Percentiles rank a stretch among this genome's conserved stretches.
These are phyloP conservation scores for Stagonosporopsis cucurbitacearum DNA, from an alignment of 2,329 filamentous ascomycete genomes.

Conservation along the genomic window DNA sequence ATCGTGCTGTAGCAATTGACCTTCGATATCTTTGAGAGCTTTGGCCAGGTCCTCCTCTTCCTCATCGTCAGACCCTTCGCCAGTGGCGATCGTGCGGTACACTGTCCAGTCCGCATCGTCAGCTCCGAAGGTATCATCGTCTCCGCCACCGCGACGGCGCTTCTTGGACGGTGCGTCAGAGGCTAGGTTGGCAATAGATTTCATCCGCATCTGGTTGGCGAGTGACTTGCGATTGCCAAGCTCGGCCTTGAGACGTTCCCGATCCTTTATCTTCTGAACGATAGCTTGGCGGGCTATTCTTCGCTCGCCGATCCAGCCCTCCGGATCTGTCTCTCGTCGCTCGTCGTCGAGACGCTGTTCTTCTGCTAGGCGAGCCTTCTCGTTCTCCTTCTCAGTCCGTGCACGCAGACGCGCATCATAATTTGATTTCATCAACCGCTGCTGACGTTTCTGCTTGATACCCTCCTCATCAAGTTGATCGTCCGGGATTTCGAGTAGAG, in stretches of 20 bases:
- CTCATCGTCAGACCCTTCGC: constrained; percentile 81
- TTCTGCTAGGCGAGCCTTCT: constrained; percentile 83
- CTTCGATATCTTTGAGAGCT: constrained; percentile 77
- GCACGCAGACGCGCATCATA: constrained; percentile 92
- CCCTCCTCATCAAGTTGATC: constrained; percentile 91
- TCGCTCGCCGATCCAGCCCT: constrained; percentile 85
- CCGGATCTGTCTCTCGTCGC: constrained; percentile 80
- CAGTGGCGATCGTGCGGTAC: constrained; percentile 89
- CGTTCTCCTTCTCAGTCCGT: constrained; percentile 93
- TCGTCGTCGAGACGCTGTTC: constrained; percentile 85
- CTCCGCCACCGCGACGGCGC: constrained; percentile 80
- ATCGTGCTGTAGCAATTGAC: constrained; percentile 85
- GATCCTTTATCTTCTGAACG: constrained; percentile 86
- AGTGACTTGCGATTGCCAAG: constrained; percentile 96
- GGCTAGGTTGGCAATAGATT: constrained; percentile 93
- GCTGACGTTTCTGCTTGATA: constrained; percentile 90
- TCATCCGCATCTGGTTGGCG: constrained; percentile 97
- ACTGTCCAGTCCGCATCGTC: constrained; percentile 99
- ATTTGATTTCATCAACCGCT: constrained; percentile 91
- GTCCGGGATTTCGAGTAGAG: constrained; percentile 85
- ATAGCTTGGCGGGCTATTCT: constrained; percentile 74
- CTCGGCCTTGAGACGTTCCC: constrained; percentile 90
- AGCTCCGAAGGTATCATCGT: constrained; percentile 95
- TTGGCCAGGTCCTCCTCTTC: constrained; percentile 86
- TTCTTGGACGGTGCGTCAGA: constrained; percentile 86